Percentiles rank a stretch among this genome's conserved stretches.
phyloP scores from a whole-genome alignment of 2,329 filamentous ascomycete genomes.

The Aspergillus fijiensis region DNA sequence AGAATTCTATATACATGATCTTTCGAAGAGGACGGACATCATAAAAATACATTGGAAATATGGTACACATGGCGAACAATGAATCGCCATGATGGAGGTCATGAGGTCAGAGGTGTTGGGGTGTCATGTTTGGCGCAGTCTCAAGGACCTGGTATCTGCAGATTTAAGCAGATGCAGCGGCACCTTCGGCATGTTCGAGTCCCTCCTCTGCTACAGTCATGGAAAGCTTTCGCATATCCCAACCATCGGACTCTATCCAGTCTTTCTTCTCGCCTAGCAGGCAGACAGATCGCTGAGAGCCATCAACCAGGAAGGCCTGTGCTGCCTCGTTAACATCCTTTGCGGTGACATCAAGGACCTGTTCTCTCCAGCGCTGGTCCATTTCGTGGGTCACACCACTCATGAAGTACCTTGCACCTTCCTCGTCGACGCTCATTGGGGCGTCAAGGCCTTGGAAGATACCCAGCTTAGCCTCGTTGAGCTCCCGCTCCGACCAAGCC shows the following conservation, averaged over 20 bases:
- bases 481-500: conserved; percentile 76
- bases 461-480: conserved; percentile 94
- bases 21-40: conserved; percentile 16
- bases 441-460: conserved; percentile 92
- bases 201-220: conserved; percentile 49
- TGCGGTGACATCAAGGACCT: conserved; percentile 79
- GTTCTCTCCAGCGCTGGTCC: conserved; percentile 79
- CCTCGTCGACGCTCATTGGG: conserved; percentile 78
- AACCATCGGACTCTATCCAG: conserved; percentile 67
- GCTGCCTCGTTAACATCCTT: conserved; percentile 79
- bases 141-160: neutral
- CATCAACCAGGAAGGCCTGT: conserved; percentile 75
- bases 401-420: conserved; percentile 83
- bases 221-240: conserved; percentile 73
- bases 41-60: conserved; percentile 15
- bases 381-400: conserved; percentile 84
- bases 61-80: neutral
- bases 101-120: neutral
- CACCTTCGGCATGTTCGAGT: conserved; percentile 12
- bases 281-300: conserved; percentile 60
- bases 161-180: conserved; percentile 27
- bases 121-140: neutral
- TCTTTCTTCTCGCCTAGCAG: conserved; percentile 82
- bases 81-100: neutral
- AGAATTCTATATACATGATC: conserved; percentile 21